Base-by-base conservation (phyloP, 805 yeast species). In the Citeromyces matritensis region DNA sequence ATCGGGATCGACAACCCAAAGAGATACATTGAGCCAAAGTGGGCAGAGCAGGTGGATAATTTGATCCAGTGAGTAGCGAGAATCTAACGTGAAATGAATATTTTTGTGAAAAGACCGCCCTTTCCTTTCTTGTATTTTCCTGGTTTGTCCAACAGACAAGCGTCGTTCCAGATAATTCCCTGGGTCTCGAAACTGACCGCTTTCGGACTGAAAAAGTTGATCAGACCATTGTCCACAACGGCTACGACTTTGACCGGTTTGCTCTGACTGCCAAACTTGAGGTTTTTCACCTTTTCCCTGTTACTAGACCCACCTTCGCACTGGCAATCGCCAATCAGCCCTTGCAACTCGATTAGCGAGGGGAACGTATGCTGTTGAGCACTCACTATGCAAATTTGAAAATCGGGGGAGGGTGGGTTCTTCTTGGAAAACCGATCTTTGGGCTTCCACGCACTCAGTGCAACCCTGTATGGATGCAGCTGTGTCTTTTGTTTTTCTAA, bases 401-500 rank as follows among this genome's bases (percentile, higher is more conserved):
- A 86, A 48, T 86, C 86, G 1, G 95, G 94, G 3, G 44, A 29
- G 0, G 77, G 73, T 1, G 94, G 93, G 14, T 46, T 42, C 23
- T 70, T 73, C 42, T 84, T 84, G 36, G 73, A 74, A 55, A 80
- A 86, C 3, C 58, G 52, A 0, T 80, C 63, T 2, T 63, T 57
- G 2, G 97, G 96, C 47, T 81, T 84, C 95, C 95, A 86, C 3
- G 82, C 80, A 42, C 78, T 63, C 42, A 60, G 85, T 0, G 68
- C 57, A 3, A 78, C 53, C 4, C 45, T 34, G 25, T 36, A 45
- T 40, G 6, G 15, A 6, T 24, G 11, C 8, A 9, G 15, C 14
- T n/a, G 26, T 8, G 11, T 8, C 9, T 15, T 6, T 9, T 10
- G 10, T 8, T n/a, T 26, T 10, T 6, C 28, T 8, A 15, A 6